phyloP scores from a whole-genome alignment of 1,139 yeast genomes.

The Yamadazyma dushanensis region DNA sequence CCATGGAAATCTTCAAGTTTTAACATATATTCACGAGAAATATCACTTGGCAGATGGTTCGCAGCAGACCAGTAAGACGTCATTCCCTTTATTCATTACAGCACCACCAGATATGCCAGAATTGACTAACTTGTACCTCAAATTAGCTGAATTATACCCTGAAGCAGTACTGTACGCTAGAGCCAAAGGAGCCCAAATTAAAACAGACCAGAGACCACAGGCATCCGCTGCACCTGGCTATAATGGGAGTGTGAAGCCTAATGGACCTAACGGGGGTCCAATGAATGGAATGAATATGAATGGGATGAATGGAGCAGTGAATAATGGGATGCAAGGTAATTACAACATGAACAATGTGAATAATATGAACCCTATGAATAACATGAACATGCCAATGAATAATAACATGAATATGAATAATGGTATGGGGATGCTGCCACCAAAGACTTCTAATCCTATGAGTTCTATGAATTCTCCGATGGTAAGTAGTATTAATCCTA shows the following conservation, averaged over 20 bases:
- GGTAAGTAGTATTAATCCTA: constrained; percentile 11
- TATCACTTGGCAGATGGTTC: constrained; percentile 39
- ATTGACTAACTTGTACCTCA: constrained; percentile 44
- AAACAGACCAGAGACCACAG: constrained; percentile 22
- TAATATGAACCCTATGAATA: constrained; percentile 6
- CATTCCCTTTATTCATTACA: constrained; percentile 52
- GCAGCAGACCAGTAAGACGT: constrained; percentile 31
- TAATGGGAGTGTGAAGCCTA: neutral
- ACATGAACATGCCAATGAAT: constrained; percentile 10
- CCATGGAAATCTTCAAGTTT: constrained; percentile 54
- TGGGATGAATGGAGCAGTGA: no score
- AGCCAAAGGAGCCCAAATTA: constrained; percentile 45
- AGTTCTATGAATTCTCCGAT: constrained; percentile 15
- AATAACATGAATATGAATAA: constrained; percentile 8
- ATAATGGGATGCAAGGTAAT: constrained; percentile 16
- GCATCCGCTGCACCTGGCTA: constrained; percentile 1
- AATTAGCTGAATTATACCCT: constrained; percentile 54
- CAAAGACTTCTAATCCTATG: constrained; percentile 5
- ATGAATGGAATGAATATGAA: constrained; percentile 1
- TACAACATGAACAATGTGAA: constrained; percentile 15
- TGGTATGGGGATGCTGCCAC: constrained; percentile 2
- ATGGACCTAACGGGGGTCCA: constrained; percentile 4
- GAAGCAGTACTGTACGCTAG: constrained; percentile 54
- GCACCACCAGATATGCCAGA: constrained; percentile 61
- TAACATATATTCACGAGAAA: constrained; percentile 53